Evolutionary conservation across 1,139 yeast genomes (phyloP).

Genomic region (Sugiyamaella sp.): DNA sequence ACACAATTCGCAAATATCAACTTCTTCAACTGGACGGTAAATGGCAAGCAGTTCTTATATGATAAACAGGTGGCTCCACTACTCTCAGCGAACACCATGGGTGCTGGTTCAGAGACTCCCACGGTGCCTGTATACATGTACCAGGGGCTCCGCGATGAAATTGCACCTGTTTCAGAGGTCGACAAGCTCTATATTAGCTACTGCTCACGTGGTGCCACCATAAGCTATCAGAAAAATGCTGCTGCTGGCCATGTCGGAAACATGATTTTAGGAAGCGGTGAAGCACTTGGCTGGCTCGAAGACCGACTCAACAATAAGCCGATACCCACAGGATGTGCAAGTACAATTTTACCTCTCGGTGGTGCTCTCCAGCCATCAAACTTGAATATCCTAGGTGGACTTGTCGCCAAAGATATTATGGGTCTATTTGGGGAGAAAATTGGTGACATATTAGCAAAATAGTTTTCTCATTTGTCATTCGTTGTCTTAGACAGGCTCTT

Average conservation of each 20-base stretch:
- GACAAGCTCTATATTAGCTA: constrained; percentile 29
- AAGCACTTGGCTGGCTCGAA: constrained; percentile 28
- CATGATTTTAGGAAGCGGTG: constrained; percentile 21
- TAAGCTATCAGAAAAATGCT: constrained; percentile 28
- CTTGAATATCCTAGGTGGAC: not conserved
- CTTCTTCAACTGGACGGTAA: constrained; percentile 26
- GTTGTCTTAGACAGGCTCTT: too few species aligned
- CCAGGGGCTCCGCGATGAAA: constrained; percentile 38
- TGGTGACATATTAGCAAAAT: not conserved
- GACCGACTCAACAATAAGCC: constrained; percentile 1
- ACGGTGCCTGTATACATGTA: constrained; percentile 33
- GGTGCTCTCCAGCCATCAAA: not conserved
- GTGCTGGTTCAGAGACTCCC: constrained; percentile 29
- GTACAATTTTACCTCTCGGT: not conserved
- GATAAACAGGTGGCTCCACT: constrained; percentile 21
- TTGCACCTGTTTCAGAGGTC: constrained; percentile 32
- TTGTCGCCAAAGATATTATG: not conserved
- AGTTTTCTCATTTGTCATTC: not conserved
- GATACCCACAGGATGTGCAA: not conserved
- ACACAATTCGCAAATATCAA: constrained; percentile 26
- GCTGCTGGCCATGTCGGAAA: constrained; percentile 26
- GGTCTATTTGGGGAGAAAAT: not conserved
- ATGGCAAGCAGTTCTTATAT: constrained; percentile 28
- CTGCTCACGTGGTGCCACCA: constrained; percentile 34
- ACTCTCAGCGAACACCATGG: constrained; percentile 29